These are phyloP conservation scores for Candida schatavii DNA, from an alignment of 805 yeast genomes.

Conservation along the genomic window DNA sequence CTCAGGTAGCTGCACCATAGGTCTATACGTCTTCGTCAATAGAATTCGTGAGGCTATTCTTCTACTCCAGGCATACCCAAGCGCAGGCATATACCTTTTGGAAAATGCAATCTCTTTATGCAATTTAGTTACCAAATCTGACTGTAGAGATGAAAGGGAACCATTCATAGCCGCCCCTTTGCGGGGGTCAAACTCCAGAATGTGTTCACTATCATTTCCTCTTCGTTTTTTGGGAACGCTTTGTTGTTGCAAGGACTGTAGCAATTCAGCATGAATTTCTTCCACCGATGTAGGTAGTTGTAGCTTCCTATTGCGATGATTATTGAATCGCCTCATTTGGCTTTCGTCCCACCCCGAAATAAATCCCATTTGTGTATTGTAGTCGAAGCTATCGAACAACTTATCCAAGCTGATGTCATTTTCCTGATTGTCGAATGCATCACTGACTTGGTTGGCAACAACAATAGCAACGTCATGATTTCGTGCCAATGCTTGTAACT, in stretches of 20 bases:
- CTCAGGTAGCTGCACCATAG: conserved; percentile 10
- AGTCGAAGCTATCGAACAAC: conserved; percentile 25
- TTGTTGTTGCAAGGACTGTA: conserved; percentile 5
- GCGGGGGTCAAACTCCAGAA: conserved; percentile 10
- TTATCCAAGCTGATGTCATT: conserved; percentile 1
- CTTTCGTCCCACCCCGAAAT: conserved; percentile 68
- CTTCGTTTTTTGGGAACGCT: conserved; percentile 1
- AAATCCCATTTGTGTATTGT: conserved; percentile 70
- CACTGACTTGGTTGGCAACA: conserved; percentile 79
- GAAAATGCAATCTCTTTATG: conserved; percentile 11
- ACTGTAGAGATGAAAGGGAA: conserved; percentile 2
- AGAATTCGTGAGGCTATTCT: conserved; percentile 23
- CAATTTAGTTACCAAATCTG: conserved; percentile 9
- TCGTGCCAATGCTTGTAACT: conserved; percentile 48
- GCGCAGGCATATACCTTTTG: conserved; percentile 25
- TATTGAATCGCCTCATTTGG: not conserved
- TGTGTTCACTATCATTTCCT: not conserved
- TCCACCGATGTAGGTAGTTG: not conserved
- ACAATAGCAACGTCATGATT: conserved; percentile 57
- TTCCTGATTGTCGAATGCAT: conserved; percentile 37
- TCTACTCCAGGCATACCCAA: conserved; percentile 34
- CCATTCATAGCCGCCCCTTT: not conserved
- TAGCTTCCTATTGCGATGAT: no score
- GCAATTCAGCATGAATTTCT: conserved; percentile 5
- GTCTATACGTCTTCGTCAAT: conserved; percentile 28